phyloP scores from a whole-genome alignment of 2,329 filamentous ascomycete genomes.

The Botrytis sinoallii region DNA sequence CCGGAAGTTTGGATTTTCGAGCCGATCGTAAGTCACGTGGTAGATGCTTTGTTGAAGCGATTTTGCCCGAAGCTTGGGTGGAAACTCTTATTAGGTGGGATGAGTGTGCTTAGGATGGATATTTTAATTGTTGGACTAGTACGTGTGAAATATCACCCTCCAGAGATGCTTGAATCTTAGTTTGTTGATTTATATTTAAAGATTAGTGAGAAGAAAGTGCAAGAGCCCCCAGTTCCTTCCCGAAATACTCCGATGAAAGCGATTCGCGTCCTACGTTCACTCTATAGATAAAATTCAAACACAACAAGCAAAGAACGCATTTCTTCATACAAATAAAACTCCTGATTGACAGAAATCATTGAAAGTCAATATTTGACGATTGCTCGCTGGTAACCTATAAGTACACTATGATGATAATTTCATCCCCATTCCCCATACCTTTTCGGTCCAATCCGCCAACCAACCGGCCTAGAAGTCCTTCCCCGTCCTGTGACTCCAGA shows the following conservation, averaged over 20 bases:
- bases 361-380: slow-evolving; percentile 11
- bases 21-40: slow-evolving; percentile 6
- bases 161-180: too few species aligned
- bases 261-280: background rate
- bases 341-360: background rate
- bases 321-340: background rate
- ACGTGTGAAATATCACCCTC: background rate
- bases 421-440: slow-evolving; percentile 7
- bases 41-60: background rate
- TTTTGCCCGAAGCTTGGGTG: slow-evolving; percentile 2
- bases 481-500: slow-evolving; percentile 6
- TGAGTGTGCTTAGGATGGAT: background rate
- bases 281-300: background rate
- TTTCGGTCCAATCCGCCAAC: background rate
- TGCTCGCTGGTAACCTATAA: slow-evolving; percentile 17
- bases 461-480: slow-evolving; percentile 22
- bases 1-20: slow-evolving; percentile 21
- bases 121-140: background rate
- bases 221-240: background rate
- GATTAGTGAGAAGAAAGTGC: background rate
- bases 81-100: background rate
- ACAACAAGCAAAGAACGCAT: background rate
- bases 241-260: background rate
- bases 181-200: background rate
- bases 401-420: slow-evolving; percentile 13